Base-by-base conservation (phyloP, 2,329 filamentous ascomycete species). In the Cercospora sesami region DNA sequence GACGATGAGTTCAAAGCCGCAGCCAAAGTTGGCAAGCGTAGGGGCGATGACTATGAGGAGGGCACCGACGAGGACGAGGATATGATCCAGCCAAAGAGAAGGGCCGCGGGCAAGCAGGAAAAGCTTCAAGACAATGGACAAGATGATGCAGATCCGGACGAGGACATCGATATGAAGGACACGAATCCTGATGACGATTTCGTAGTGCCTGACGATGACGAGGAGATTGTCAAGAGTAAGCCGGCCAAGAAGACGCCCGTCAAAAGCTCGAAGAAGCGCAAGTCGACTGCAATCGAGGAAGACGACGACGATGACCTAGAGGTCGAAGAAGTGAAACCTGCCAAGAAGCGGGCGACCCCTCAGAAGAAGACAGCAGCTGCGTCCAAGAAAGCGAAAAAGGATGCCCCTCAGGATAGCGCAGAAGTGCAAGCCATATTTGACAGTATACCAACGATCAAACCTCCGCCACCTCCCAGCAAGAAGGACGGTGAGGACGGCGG, bases 1-100 rank as follows among this genome's bases (percentile, higher is more conserved):
- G 91, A 93, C 71, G 94, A 97, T 73, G 93, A 97, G 21, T 94
- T 94, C 79, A 91, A 90, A 14, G 89, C 90, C 4, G 89, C 92
- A 71, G 86, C 85, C 36, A 90, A 89, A 76, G 82, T 86, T 55
- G 87, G 86, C 66, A 73, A 68, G 64, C 72, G 73, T 60, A 69
- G 80, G 60, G 90, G 89, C 48, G 91, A 95, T 75, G 90, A 92
- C 63, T 92, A 94, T 65, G 85, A 87, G 67, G 90, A 91, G 68
- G 83, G 82, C 63, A 87, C 88, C 21, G 85, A 84, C 55, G 90
- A 89, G 58, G 74, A 77, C 45, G 92, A 95, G 64, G 90, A 93
- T 33, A 89, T 92, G 86, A 9, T 89, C 0, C 85, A 87, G 73
- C 85, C 89, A 1, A 73, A 74, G 68, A 74, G 74, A 67, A 68